Evolutionary conservation across 331 rosid genomes (phyloP), one percentile per base, ranked within the genome.

Genomic region (Acacia pycnantha): DNA sequence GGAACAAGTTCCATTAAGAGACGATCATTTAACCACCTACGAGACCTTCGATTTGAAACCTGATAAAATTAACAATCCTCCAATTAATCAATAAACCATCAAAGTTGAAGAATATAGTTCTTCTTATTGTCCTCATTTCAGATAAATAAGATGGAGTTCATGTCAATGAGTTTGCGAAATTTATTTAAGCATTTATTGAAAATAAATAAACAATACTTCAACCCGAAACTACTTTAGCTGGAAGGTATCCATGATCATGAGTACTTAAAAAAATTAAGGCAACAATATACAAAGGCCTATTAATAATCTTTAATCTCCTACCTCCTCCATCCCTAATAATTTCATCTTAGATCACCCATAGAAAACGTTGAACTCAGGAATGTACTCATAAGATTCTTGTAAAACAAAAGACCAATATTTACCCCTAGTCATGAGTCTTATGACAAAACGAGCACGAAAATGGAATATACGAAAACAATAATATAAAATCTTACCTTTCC

Each of bases 1-100:
- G 98, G 99, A 47, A 95, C 97, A 74, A 93, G 92, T 82, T 93
- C 98, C 97, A 93, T 93, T 79, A 95, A 81, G 77, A 93, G 90
- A 46, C 94, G 97, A 24, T 95, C 99, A 41, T 95, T 95, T 86
- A 95, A 82, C 94, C 94, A 93, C 88, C 98, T 88, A 18, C 99
- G 92, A 77, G 98, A 82, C 82, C 92, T 86, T 71, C 97, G 79
- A 84, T 95, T 95, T 81, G 94, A 85, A 74, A 95, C 98, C 99
- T 95, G 87, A 82, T 65, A 65, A 66, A 67, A 58, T 84, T 75
- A 67, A 72, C 11, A 6, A 70, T 4, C 47, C 33, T 44, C 76
- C 40, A 68, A 37, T 37, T 47, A 78, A 77, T 47, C 62, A 35
- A 62, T 22, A 71, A 75, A 46, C 76, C 54, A 65, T 64, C 54